These are phyloP conservation scores for Tulasnella calospora DNA, from an alignment of 768 basidiomycete species.

Conservation along the genomic window DNA sequence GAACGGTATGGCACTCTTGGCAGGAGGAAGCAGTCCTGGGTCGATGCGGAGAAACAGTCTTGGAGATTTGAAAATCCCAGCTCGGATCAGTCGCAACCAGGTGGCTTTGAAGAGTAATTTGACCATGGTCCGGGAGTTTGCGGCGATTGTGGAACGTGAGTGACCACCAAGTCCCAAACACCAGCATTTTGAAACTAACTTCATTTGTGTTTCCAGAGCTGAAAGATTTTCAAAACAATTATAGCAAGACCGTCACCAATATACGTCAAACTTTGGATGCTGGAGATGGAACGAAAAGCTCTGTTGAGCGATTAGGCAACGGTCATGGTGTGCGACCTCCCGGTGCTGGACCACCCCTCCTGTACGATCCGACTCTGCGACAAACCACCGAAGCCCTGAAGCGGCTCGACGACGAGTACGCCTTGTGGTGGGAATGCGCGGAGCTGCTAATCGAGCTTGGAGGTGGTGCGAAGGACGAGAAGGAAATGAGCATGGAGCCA, in stretches of 20 bases:
- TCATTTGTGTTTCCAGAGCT: constrained; percentile 49
- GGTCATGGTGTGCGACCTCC: constrained; percentile 41
- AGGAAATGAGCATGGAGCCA: not conserved
- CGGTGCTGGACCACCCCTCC: constrained; percentile 44
- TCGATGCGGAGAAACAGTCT: constrained; percentile 55
- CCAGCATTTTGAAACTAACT: not conserved
- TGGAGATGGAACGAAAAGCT: constrained; percentile 7
- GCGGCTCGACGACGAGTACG: constrained; percentile 67
- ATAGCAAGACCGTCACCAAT: constrained; percentile 46
- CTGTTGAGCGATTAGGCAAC: constrained; percentile 31
- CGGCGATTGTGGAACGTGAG: constrained; percentile 73
- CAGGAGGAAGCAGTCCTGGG: constrained; percentile 29
- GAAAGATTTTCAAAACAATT: constrained; percentile 60
- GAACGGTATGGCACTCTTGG: constrained; percentile 33
- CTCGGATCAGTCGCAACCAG: constrained; percentile 48
- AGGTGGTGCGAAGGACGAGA: constrained; percentile 45
- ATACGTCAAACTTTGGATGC: constrained; percentile 36
- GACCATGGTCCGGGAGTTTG: constrained; percentile 83
- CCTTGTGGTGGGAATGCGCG: constrained; percentile 87
- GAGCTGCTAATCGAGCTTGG: constrained; percentile 82
- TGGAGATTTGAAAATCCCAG: constrained; percentile 69
- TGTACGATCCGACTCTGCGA: constrained; percentile 54
- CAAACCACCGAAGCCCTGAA: constrained; percentile 32
- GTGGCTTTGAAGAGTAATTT: constrained; percentile 60
- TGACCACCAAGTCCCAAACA: not conserved